phyloP scores from a whole-genome alignment of 768 basidiomycete genomes.

The Pisolithus orientalis region DNA sequence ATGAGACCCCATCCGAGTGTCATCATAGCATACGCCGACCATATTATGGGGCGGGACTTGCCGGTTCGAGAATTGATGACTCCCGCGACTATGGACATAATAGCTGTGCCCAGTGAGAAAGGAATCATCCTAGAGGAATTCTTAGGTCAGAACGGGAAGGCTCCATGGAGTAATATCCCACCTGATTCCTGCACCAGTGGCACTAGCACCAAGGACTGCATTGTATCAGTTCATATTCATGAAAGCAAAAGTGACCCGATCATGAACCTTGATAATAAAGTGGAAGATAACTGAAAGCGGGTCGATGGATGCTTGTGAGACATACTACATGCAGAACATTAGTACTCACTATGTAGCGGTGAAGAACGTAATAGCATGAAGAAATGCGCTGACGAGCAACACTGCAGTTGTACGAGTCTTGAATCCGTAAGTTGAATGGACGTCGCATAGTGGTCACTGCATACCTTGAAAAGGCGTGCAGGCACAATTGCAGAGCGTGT shows the following conservation, averaged over 20 bases:
- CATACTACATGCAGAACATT: background rate
- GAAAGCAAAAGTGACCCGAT: background rate
- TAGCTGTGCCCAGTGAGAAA: conserved; percentile 56
- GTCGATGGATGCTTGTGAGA: background rate
- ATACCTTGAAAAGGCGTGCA: conserved; percentile 65
- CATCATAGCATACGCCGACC: conserved; percentile 51
- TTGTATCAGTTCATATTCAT: conserved; percentile 5
- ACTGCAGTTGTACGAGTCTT: conserved; percentile 71
- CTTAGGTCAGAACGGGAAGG: background rate
- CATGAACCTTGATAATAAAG: conserved; percentile 57
- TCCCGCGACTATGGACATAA: conserved; percentile 52
- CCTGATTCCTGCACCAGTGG: conserved; percentile 64
- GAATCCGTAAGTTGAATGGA: background rate
- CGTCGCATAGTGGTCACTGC: background rate
- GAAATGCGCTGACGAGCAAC: conserved; percentile 49
- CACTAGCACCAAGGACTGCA: conserved; percentile 60
- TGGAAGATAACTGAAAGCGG: conserved; percentile 49
- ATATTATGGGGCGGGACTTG: conserved; percentile 56
- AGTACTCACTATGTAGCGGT: conserved; percentile 26
- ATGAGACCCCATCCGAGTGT: conserved; percentile 67
- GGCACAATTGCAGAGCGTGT: conserved; percentile 66
- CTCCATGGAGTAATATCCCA: conserved; percentile 20
- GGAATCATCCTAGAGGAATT: conserved; percentile 54
- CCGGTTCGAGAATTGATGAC: conserved; percentile 51
- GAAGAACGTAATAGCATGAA: conserved; percentile 65